Base-by-base conservation (phyloP, 805 yeast species). In the Lipomyces spencermartinsiae region DNA sequence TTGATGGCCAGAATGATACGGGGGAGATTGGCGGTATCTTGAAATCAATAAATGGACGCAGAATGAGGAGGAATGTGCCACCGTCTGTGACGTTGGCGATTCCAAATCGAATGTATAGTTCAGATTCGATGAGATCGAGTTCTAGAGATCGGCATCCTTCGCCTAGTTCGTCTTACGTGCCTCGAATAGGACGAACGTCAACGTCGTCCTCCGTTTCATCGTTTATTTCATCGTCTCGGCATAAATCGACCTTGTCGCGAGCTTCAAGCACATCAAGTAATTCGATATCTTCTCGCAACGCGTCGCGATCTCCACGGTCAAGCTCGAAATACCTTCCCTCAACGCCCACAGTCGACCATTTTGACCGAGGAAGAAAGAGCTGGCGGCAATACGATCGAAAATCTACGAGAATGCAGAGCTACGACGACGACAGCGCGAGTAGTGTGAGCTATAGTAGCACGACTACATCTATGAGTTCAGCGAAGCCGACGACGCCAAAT, bases 191-290 rank as follows among this genome's bases (percentile, higher is more conserved):
- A 19, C 63, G 63, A 8, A 71, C 58, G 19, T 72, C 74, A 9
- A 60, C 72, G 10, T 72, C 74, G 1, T 72, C 74, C 7, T 72
- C 74, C 7, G 37, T 72, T 33, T 72, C 73, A 4, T 70, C 74
- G 14, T 35, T 56, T 14, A 37, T 63, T 16, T 68, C 69, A 10
- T 53, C 71, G 16, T 31, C 60, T 3, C 59, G 29, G 22, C 66
- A 59, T 9, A 51, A 34, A 12, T 53, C 63, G 19, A 62, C 69
- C 5, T 25, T 69, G 31, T 69, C 72, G 2, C 57, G 72, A 19
- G 56, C 72, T 37, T 69, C 72, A 39, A 69, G 72, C 37, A 68
- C 72, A 4, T 67, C 71, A 14, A 69, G 69, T 53, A 69, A 69
- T 49, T 69, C 72, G 22, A 51, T 60, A 19, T 69, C 72, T 39